Percentiles rank a stretch among this genome's conserved stretches.
Conservation (phyloP, 169 alveolate genomes). For the Theileria parva region DNA sequence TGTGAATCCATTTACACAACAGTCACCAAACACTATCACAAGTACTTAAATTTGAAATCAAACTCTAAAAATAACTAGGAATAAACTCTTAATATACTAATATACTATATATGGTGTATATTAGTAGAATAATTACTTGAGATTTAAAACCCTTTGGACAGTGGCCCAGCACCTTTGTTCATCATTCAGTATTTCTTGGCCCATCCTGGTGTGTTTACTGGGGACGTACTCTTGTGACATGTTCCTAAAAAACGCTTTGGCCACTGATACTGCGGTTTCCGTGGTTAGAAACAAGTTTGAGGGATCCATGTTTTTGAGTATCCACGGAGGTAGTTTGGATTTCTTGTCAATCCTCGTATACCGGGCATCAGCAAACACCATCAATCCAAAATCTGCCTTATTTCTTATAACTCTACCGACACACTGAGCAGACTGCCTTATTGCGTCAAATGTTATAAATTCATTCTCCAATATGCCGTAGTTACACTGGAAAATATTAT, state of each 20-base stretch:
- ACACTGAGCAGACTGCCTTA: constrained; percentile 98
- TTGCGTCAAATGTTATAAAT: constrained; percentile 96
- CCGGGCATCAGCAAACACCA: constrained; percentile 90
- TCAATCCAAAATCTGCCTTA: constrained; percentile 90
- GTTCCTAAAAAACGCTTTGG: constrained; percentile 69
- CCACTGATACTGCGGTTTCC: constrained; percentile 79
- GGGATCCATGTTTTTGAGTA: constrained; percentile 80
- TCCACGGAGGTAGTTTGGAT: constrained; percentile 88
- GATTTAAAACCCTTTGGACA: constrained; percentile 61
- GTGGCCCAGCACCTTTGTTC: constrained; percentile 70
- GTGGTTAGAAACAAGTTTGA: constrained; percentile 78
- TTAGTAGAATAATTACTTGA: too few relatives aligned
- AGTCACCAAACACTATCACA: too few relatives aligned
- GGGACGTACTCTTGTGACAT: constrained; percentile 77
- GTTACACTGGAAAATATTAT: constrained; percentile 77
- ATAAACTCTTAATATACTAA: too few relatives aligned
- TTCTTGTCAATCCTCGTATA: constrained; percentile 83
- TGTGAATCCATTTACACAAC: too few relatives aligned
- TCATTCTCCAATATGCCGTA: constrained; percentile 93
- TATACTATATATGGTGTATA: too few relatives aligned
- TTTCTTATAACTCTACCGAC: constrained; percentile 95
- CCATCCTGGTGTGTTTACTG: constrained; percentile 70
- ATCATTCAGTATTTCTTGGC: constrained; percentile 61
- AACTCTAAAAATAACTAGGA: too few relatives aligned
- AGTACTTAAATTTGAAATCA: too few relatives aligned